phyloP scores from a whole-genome alignment of 2,329 filamentous ascomycete genomes.

The Zymoseptoria tritici region DNA sequence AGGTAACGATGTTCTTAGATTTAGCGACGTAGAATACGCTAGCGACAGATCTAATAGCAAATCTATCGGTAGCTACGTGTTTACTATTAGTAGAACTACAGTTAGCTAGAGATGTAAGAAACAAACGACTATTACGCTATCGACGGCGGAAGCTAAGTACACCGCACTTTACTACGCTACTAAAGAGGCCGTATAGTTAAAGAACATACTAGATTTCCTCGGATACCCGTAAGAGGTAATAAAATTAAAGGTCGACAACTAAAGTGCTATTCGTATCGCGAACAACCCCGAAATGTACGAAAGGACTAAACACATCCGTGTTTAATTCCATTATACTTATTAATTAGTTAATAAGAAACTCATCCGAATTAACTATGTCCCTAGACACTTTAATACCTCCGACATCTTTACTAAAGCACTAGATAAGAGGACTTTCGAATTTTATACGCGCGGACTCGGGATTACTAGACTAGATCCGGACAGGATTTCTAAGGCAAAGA shows the following conservation, averaged over 20 bases:
- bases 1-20: not conserved
- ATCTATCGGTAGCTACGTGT: not conserved
- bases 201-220: not conserved
- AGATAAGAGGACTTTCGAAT: conserved; percentile 1
- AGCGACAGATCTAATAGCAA: not conserved
- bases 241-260: no score
- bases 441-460: not conserved
- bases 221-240: not conserved
- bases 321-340: no score
- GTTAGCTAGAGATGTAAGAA: no score
- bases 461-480: not conserved
- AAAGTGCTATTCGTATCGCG: no score
- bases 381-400: conserved; percentile 3
- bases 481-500: not conserved
- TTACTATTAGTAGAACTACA: not conserved
- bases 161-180: not conserved
- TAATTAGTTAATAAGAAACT: no score
- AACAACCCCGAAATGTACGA: no score
- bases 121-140: not conserved
- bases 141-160: not conserved
- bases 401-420: conserved; percentile 5
- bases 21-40: not conserved
- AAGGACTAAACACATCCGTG: no score
- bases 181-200: not conserved
- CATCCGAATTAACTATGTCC: not conserved